A percentile compares a stretch with the other conserved stretches of the same genome.
Evolutionary conservation across 176 grass and related monocot genomes (phyloP).

Genomic region (Cocos nucifera): DNA sequence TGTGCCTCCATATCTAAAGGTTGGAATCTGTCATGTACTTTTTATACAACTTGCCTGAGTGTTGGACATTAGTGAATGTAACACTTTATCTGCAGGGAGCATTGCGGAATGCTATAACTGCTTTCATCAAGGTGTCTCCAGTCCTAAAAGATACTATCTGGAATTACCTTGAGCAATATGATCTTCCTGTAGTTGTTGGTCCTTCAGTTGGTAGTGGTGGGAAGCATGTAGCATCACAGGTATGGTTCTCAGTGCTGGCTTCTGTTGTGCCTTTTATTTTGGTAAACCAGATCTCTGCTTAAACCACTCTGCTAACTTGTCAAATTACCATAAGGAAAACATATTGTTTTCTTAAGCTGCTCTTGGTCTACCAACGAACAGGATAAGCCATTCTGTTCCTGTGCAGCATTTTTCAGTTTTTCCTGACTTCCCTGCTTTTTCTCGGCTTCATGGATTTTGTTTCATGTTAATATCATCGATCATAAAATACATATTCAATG

Average conservation of each 20-base stretch:
- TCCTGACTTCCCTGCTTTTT: too few species aligned
- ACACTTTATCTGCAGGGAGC: conserved; percentile 50
- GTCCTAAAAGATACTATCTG: conserved; percentile 76
- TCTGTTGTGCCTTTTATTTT: neutral
- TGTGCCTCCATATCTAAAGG: conserved; percentile 97
- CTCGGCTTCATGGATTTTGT: too few species aligned
- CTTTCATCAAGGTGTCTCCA: conserved; percentile 93
- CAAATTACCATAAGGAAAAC: too few species aligned
- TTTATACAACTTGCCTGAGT: neutral
- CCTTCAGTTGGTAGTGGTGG: conserved; percentile 22
- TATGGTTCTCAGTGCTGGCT: conserved; percentile 5
- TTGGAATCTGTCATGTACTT: conserved; percentile 14
- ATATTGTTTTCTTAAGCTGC: too few species aligned
- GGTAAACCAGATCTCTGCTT: neutral
- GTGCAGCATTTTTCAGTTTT: too few species aligned
- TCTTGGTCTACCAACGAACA: too few species aligned
- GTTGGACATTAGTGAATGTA: conserved; percentile 13
- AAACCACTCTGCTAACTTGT: too few species aligned
- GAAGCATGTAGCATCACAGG: conserved; percentile 55
- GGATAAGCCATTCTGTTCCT: too few species aligned
- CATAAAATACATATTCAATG: too few species aligned
- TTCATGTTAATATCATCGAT: too few species aligned
- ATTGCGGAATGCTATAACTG: conserved; percentile 63
- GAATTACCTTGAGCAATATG: conserved; percentile 95
- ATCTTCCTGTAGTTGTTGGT: conserved; percentile 63